phyloP scores from a whole-genome alignment of 805 yeast species.

The Middelhovenomyces tepae region DNA sequence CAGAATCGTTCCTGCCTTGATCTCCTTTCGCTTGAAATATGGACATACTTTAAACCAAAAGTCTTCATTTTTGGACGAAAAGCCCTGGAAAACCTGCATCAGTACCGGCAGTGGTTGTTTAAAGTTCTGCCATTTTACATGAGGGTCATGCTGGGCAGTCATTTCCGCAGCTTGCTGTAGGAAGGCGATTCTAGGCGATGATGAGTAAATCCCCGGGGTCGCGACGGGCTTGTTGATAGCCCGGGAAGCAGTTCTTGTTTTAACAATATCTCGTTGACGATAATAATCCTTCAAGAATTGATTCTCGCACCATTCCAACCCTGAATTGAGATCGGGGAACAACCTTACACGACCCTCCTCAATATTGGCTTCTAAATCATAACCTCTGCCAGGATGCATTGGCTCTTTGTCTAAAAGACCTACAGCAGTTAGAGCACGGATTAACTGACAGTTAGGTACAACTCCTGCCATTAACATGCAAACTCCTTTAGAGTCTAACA shows the following conservation, averaged over 20 bases:
- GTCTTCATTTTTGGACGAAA: constrained; percentile 38
- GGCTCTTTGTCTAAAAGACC: constrained; percentile 55
- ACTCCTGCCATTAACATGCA: constrained; percentile 75
- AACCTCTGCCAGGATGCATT: constrained; percentile 15
- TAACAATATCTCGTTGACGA: constrained; percentile 24
- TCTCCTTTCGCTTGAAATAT: constrained; percentile 42
- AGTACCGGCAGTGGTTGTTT: constrained; percentile 55
- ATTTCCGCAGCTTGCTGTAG: constrained; percentile 26
- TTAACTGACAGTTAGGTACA: constrained; percentile 52
- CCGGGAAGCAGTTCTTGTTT: constrained; percentile 6
- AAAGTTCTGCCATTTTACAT: constrained; percentile 26
- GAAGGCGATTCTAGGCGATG: constrained; percentile 7
- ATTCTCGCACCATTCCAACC: constrained; percentile 96
- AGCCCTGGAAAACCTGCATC: constrained; percentile 55
- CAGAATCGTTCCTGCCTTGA: constrained; percentile 39
- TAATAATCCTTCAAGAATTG: constrained; percentile 63
- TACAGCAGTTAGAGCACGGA: constrained; percentile 69
- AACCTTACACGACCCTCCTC: constrained; percentile 38
- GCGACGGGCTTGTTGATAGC: constrained; percentile 4
- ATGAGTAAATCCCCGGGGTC: background rate
- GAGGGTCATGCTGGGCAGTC: constrained; percentile 26
- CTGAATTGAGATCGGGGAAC: constrained; percentile 73
- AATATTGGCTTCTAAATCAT: constrained; percentile 31
- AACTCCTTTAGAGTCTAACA: constrained; percentile 59
- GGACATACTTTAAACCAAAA: constrained; percentile 62